Evolutionary conservation across 106 monocot species (phyloP), one percentile per base, ranked within the genome.

Genomic region (Hemerocallis citrina): DNA sequence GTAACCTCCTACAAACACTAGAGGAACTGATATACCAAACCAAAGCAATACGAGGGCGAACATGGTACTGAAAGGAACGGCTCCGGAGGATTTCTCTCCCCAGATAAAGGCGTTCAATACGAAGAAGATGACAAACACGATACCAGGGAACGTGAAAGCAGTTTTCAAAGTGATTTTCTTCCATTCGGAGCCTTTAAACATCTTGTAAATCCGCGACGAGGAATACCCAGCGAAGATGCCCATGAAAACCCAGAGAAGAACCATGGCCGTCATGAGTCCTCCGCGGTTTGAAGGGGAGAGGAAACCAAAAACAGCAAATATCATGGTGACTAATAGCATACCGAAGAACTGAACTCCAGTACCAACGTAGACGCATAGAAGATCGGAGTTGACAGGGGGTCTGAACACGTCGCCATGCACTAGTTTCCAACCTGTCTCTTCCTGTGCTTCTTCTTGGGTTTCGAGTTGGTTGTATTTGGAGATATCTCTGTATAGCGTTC

Each of bases 391-490:
- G 7, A 37, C 25, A 24, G 96, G 96, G 11, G 91, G 79, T 48
- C 96, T 75, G 63, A 96, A 96, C 4, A 96, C 96, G 59, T 96
- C 96, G 46, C 96, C 91, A 20, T 96, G 96, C 51, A 96, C 87
- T 23, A 96, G 67, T 76, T 96, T 96, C 96, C 96, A 96, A 30
- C 96, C 96, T 6, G 96, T 96, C 51, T 96, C 96, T 65, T 96
- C 96, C 68, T 91, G 94, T 20, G 90, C 87, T 63, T 96, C 91
- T 72, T 96, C 91, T 75, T 96, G 91, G 55, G 90, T 86, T 72
- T 90, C 95, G 14, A 96, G 80, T 57, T 96, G 89, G 58, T 96
- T 96, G 79, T 96, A 96, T 63, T 90, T 83, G 34, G 95, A 90
- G 34, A 96, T 96, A 51, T 96, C 95, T 19, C 90, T 63, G 68